Percentiles rank a stretch among this genome's conserved stretches.
phyloP scores from a whole-genome alignment of 2,329 filamentous ascomycete species.

The Monilinia polystroma region DNA sequence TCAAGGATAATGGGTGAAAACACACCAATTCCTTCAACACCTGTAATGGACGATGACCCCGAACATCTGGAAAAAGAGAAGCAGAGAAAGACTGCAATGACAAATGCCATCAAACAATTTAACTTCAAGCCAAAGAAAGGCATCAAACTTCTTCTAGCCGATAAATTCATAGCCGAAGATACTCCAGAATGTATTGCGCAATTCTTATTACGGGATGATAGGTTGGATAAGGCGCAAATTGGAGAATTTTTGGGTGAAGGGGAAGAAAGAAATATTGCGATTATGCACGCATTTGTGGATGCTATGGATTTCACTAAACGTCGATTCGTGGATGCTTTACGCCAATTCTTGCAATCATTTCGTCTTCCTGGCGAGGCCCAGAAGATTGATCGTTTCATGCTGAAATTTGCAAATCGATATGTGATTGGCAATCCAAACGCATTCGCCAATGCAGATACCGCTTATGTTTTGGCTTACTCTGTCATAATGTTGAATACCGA shows the following conservation, averaged over 20 bases:
- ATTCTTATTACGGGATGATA: constrained; percentile 79
- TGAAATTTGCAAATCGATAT: constrained; percentile 97
- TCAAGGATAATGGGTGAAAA: constrained; percentile 57
- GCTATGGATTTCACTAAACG: constrained; percentile 89
- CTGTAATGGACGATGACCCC: constrained; percentile 80
- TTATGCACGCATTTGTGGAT: constrained; percentile 98
- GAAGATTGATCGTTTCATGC: constrained; percentile 99
- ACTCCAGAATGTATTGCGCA: constrained; percentile 77
- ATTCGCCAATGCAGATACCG: constrained; percentile 96
- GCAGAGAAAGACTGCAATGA: constrained; percentile 86
- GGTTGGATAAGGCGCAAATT: constrained; percentile 85
- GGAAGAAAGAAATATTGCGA: constrained; percentile 88
- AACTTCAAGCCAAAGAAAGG: constrained; percentile 98
- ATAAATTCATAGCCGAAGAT: constrained; percentile 83
- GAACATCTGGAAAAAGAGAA: constrained; percentile 94
- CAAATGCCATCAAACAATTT: constrained; percentile 85
- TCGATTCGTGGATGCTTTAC: constrained; percentile 87
- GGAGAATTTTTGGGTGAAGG: constrained; percentile 95
- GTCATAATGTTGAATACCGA: constrained; percentile 97
- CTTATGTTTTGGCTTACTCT: constrained; percentile 93
- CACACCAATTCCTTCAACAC: constrained; percentile 63
- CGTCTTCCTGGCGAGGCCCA: constrained; percentile 93
- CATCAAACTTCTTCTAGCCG: constrained; percentile 76
- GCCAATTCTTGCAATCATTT: constrained; percentile 92
- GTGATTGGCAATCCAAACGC: constrained; percentile 93